phyloP scores from a whole-genome alignment of 495 filamentous ascomycete species.

The Pseudevernia furfuracea region DNA sequence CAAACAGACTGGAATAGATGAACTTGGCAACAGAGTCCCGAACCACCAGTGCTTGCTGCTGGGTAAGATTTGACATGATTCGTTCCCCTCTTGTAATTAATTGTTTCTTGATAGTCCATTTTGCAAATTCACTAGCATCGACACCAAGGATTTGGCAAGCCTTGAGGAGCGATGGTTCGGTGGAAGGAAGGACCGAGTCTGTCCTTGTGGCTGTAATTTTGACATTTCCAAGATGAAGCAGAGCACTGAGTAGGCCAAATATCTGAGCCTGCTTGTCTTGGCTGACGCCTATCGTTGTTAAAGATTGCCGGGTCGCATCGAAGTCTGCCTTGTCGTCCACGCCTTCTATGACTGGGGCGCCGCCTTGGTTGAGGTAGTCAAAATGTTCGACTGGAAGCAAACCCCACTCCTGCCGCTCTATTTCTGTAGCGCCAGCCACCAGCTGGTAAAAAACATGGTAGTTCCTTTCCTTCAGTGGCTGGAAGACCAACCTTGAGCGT shows the following conservation, averaged over 20 bases:
- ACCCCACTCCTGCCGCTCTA: conserved; percentile 68
- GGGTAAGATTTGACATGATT: conserved; percentile 91
- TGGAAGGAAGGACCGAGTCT: conserved; percentile 72
- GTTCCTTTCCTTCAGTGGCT: conserved; percentile 93
- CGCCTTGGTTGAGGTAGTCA: conserved; percentile 93
- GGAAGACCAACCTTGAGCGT: conserved; percentile 94
- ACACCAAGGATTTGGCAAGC: conserved; percentile 88
- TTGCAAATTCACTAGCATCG: conserved; percentile 78
- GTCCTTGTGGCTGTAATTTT: conserved; percentile 86
- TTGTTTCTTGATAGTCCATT: conserved; percentile 99
- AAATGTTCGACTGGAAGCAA: conserved; percentile 81
- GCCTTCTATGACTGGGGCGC: conserved; percentile 81
- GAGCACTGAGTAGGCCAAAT: conserved; percentile 82
- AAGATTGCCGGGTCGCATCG: conserved; percentile 71
- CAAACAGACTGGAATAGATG: conserved; percentile 96
- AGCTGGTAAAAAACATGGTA: conserved; percentile 99
- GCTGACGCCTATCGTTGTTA: conserved; percentile 81
- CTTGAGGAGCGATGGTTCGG: conserved; percentile 71
- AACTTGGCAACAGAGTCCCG: conserved; percentile 97
- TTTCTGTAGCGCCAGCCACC: conserved; percentile 84
- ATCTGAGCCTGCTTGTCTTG: conserved; percentile 69
- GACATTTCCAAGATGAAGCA: conserved; percentile 92
- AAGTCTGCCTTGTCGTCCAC: conserved; percentile 97
- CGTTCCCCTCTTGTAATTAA: conserved; percentile 94
- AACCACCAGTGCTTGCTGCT: conserved; percentile 89